These are phyloP conservation scores for Helicocarpus griseus DNA, from an alignment of 2,329 filamentous ascomycete species.

Conservation along the genomic window DNA sequence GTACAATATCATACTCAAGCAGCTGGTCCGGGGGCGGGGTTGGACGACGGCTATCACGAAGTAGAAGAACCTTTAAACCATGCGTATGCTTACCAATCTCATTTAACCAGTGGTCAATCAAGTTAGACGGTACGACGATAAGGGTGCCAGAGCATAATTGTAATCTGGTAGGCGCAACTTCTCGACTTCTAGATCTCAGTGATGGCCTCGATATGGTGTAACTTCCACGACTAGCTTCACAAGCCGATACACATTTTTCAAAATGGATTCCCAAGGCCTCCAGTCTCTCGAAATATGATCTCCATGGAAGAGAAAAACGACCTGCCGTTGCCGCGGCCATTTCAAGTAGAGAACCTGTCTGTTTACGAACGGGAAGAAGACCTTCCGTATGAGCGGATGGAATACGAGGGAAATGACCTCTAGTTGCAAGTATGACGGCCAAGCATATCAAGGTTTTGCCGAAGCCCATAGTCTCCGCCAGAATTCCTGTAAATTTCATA, in stretches of 20 bases:
- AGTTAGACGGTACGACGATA: constrained; percentile 71
- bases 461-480: constrained; percentile 42
- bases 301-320: constrained; percentile 61
- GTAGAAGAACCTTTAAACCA: constrained; percentile 54
- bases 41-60: constrained; percentile 43
- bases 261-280: constrained; percentile 42
- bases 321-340: constrained; percentile 67
- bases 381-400: constrained; percentile 51
- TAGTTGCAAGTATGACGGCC: constrained; percentile 65
- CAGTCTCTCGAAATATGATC: constrained; percentile 48
- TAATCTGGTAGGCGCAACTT: constrained; percentile 21
- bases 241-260: constrained; percentile 44
- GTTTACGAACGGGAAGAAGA: constrained; percentile 31
- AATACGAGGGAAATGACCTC: constrained; percentile 54
- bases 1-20: constrained; percentile 59
- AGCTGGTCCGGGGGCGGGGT: constrained; percentile 53
- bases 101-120: constrained; percentile 72
- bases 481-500: constrained; percentile 23
- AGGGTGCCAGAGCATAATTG: constrained; percentile 49
- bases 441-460: constrained; percentile 88
- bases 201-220: constrained; percentile 47
- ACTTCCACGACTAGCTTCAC: constrained; percentile 48
- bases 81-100: constrained; percentile 72
- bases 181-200: constrained; percentile 32
- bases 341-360: constrained; percentile 55